Conservation (phyloP, 1,139 yeast genomes). For the Nadsonia starkeyi-henricii region DNA sequence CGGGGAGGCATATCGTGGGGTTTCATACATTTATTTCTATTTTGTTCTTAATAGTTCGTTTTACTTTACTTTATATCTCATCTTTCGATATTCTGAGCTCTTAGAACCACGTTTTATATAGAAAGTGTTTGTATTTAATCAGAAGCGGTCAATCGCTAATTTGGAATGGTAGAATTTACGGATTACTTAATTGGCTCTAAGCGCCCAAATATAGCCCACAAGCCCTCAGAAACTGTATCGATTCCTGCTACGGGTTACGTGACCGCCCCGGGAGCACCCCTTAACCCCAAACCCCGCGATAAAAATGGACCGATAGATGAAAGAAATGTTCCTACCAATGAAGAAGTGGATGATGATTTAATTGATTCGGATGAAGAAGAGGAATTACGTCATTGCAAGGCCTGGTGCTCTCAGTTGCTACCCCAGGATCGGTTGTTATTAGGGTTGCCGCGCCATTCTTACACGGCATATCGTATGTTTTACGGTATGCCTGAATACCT, state of each 20-base stretch:
- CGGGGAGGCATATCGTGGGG: no score
- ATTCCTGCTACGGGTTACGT: neutral
- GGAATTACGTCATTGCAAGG: neutral
- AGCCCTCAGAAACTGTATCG: neutral
- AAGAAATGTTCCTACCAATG: neutral
- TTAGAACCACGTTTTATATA: no score
- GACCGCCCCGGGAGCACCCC: neutral
- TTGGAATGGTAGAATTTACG: no score
- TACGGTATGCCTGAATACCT: slow-evolving; percentile 40
- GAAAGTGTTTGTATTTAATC: no score
- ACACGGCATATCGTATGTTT: slow-evolving; percentile 50
- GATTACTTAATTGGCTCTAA: no score
- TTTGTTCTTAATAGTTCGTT: no score
- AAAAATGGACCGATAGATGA: no score
- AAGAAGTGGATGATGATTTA: neutral
- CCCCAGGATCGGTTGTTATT: neutral
- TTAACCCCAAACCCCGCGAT: neutral
- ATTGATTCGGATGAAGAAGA: neutral
- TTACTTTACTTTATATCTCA: no score
- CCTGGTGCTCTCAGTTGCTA: neutral
- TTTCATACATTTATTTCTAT: no score
- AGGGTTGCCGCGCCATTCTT: slow-evolving; percentile 30
- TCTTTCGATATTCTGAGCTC: no score
- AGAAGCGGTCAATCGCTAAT: no score
- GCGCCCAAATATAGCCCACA: no score